These are phyloP conservation scores for Lactarius hengduanensis DNA, from an alignment of 768 basidiomycete genomes.

Conservation along the genomic window DNA sequence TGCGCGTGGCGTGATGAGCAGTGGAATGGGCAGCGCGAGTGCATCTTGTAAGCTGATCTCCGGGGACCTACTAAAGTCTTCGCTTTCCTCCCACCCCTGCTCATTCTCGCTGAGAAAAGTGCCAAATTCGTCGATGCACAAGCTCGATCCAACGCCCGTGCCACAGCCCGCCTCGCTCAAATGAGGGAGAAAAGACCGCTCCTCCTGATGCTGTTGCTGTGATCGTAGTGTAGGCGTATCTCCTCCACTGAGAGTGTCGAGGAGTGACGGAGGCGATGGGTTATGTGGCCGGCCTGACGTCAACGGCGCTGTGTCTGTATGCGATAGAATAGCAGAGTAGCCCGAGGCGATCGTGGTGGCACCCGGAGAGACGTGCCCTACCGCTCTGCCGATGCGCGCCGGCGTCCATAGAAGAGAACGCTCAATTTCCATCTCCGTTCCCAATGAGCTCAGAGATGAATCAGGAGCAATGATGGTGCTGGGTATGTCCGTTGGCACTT, in stretches of 20 bases:
- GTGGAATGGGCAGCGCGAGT: slow-evolving; percentile 28
- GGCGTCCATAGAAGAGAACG: slow-evolving; percentile 19
- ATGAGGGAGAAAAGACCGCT: slow-evolving; percentile 20
- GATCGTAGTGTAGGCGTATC: neutral
- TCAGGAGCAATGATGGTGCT: slow-evolving; percentile 23
- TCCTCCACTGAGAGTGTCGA: neutral
- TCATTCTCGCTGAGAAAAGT: slow-evolving; percentile 20
- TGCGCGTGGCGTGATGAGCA: slow-evolving; percentile 22
- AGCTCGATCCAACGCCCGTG: slow-evolving; percentile 4
- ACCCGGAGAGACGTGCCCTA: slow-evolving; percentile 17
- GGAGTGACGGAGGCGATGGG: slow-evolving; percentile 24
- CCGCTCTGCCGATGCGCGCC: slow-evolving; percentile 2
- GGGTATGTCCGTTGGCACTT: slow-evolving; percentile 21
- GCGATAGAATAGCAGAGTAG: slow-evolving; percentile 18
- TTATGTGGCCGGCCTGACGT: slow-evolving; percentile 14
- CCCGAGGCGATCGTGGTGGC: slow-evolving; percentile 22
- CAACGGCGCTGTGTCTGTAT: neutral
- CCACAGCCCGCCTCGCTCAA: slow-evolving; percentile 15
- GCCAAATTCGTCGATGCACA: slow-evolving; percentile 27
- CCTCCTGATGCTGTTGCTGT: neutral
- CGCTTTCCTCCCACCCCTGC: neutral
- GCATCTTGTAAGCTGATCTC: slow-evolving; percentile 25
- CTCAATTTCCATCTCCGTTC: slow-evolving; percentile 18
- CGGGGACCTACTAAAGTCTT: neutral
- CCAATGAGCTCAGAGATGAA: slow-evolving; percentile 15